Base-by-base conservation (phyloP, 108 stramenopile species). In the Asterionellopsis glacialis region DNA sequence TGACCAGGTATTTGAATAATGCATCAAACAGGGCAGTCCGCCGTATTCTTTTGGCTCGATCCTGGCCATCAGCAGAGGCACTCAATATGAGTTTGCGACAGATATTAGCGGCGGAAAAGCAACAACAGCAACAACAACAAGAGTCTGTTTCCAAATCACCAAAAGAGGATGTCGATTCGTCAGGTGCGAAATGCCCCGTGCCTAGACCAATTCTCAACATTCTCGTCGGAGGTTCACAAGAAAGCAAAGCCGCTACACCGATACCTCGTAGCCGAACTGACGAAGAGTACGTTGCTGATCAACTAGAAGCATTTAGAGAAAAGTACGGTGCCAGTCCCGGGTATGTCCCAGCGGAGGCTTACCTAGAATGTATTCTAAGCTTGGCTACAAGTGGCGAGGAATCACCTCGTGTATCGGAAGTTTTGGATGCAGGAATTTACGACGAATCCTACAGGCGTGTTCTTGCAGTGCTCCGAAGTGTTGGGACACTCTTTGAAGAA, bases 21-120 rank as follows among this genome's bases (percentile, higher is more conserved):
- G 86, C 88, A 51, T 88, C 84, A 45, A 93, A 93, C 63, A 80
- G 88, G 19, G 88, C 83, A 11, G 80, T 93, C 16, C 77, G 87
- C 24, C 63, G 91, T 41, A 90, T 93, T 50, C 47, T 89, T 22
- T 57, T 93, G 27, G 82, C 88, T 24, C 59, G 86, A 47, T 85
- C 80, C 5, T 93, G 91, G 91, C 91, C 91, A 27, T 80, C 80
- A 28, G 84, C 87, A 21, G 90, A 91, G 68, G 87, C 84, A 14
- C 72, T 91, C 56, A 91, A 91, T 63, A 52, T 82, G 21, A 85
- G 86, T 65, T 53, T 91, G 41, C 78, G 85, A 48, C 73, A 73
- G 45, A 69, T 77, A 14, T 62, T 82, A 24, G 76, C 69, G 61
- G 74, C 74, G 15, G 64, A 60, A 43, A 75, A 74, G 50, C 61